These are phyloP conservation scores for Moricandia moricandioides DNA, from an alignment of 345 rosid genomes.

Conservation along the genomic window DNA sequence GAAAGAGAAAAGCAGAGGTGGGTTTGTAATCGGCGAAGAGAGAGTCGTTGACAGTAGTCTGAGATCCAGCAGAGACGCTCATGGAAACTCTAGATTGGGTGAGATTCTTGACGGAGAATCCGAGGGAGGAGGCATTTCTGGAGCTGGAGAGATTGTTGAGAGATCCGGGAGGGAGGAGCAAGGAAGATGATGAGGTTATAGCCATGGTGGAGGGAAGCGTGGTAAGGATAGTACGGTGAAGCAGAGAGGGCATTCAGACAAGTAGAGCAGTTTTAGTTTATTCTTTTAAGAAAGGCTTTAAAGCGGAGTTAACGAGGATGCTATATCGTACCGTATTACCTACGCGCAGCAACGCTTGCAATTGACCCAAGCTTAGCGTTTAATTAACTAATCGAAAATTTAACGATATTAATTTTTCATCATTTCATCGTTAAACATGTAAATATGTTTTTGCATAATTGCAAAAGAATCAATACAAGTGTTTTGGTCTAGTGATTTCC, in stretches of 20 bases:
- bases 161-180: conserved; percentile 45
- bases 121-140: conserved; percentile 30
- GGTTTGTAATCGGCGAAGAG: conserved; percentile 79
- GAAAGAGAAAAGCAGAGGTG: conserved; percentile 72
- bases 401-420: too few species aligned
- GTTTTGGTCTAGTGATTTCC: too few species aligned
- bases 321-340: too few species aligned
- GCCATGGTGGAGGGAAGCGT: background rate
- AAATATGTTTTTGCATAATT: too few species aligned
- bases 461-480: too few species aligned
- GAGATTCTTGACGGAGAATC: conserved; percentile 24
- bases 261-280: conserved; percentile 3
- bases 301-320: background rate
- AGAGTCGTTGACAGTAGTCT: conserved; percentile 50
- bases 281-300: background rate
- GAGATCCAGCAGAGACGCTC: conserved; percentile 72
- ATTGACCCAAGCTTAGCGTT: too few species aligned
- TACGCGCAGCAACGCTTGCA: too few species aligned
- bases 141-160: conserved; percentile 30
- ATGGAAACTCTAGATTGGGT: conserved; percentile 58
- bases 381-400: too few species aligned
- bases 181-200: conserved; percentile 38
- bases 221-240: conserved; percentile 1
- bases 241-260: background rate
- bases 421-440: too few species aligned